Base-by-base conservation (phyloP, 2,329 filamentous ascomycete species). In the Scedosporium apiospermum region DNA sequence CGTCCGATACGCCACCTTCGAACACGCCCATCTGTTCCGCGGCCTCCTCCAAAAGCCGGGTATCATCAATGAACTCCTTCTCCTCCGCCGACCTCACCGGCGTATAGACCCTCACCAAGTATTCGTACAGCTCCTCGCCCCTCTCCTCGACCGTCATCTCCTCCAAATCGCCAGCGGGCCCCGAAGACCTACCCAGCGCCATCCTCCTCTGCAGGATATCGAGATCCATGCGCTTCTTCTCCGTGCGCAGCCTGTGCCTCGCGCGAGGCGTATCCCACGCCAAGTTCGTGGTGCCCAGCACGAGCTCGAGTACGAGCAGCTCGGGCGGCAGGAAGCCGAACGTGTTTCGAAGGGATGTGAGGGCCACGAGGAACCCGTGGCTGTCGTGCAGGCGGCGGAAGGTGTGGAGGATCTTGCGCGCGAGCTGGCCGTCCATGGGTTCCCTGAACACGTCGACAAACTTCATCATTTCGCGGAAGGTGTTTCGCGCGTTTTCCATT, bases 381-480 rank as follows among this genome's bases (percentile, higher is more conserved):
- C 68, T 67, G 65, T 82, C 80, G 26, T 72, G 66, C 3, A 80
- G 67, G 34, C 76, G 76, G 57, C 79, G 79, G 70, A 82, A 81
- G 1, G 79, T 79, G 67, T 82, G 80, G 12, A 82, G 69, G 18
- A 82, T 76, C 66, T 76, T 80, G 65, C 78, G 77, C 6, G 77
- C 79, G 23, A 83, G 72, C 63, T 81, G 76, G 3, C 73, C 70
- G 65, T 82, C 76, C 46, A 82, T 73, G 12, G 61, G 57, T 9
- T 34, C 41, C 23, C 76, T 69, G 65, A 82, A 82, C 6, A 80
- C 72, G 10, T 75, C 71, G 27, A 74, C 73, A 62, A 79, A 79
- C 59, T 79, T 78, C 60, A 84, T 78, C 67, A 76, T 80, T 63
- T 82, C 76, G 16, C 73, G 71, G 67, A 83, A 83, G 26, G 81